A percentile compares a stretch with the other conserved stretches of the same genome.
These are phyloP conservation scores for Plasmodium coatneyi DNA, from an alignment of 169 alveolate species.

Conservation along the genomic window DNA sequence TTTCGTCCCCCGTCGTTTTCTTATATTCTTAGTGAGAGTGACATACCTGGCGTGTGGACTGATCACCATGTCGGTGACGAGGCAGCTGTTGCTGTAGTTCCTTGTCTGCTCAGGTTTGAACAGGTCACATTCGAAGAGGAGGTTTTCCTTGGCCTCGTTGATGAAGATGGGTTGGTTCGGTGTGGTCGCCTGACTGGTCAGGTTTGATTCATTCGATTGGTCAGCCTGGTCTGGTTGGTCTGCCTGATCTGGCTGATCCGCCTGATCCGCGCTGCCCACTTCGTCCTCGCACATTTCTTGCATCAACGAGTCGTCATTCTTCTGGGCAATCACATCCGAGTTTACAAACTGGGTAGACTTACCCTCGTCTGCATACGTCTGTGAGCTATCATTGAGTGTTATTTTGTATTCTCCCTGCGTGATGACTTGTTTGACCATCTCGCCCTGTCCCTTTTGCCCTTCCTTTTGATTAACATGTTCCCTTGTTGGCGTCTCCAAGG, in stretches of 20 bases:
- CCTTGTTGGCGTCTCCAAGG: neutral
- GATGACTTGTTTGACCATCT: neutral
- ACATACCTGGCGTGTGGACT: conserved; percentile 94
- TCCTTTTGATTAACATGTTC: neutral
- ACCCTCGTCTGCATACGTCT: conserved; percentile 29
- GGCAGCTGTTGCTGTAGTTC: conserved; percentile 71
- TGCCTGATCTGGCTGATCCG: neutral
- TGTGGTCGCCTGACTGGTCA: neutral
- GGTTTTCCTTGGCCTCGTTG: conserved; percentile 41
- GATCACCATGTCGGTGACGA: conserved; percentile 85
- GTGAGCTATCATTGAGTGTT: neutral
- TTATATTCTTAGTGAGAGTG: conserved; percentile 89
- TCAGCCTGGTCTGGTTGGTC: neutral
- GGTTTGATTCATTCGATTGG: neutral
- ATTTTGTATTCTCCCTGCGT: conserved; percentile 8
- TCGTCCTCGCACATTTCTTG: conserved; percentile 34
- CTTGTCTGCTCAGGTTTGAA: conserved; percentile 22
- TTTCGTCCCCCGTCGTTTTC: conserved; percentile 75
- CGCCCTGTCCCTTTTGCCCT: neutral
- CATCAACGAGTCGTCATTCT: conserved; percentile 14
- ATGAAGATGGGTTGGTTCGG: conserved; percentile 59
- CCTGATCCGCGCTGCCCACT: neutral
- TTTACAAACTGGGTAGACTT: conserved; percentile 49
- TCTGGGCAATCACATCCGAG: conserved; percentile 23
- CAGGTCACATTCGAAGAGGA: conserved; percentile 32